Evolutionary conservation across 192 early-diverging fungal species (phyloP).

Genomic region (Backusella tarrabulga): DNA sequence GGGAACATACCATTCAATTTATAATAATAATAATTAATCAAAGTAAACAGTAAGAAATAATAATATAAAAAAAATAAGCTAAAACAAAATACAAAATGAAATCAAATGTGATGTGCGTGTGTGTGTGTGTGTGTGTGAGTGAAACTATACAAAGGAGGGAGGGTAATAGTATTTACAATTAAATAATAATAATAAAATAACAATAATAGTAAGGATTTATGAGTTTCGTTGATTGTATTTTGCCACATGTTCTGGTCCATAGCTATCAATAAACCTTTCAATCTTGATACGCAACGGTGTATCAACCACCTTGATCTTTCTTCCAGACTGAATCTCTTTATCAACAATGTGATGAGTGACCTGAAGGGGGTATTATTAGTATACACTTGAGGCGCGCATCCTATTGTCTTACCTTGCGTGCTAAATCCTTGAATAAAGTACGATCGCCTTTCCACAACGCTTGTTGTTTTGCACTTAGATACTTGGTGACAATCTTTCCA

Average conservation of each 20-base stretch:
- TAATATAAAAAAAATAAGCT: neutral
- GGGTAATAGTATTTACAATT: neutral
- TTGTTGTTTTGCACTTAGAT: slow-evolving; percentile 48
- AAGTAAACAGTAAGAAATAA: neutral
- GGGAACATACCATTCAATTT: neutral
- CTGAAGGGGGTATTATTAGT: slow-evolving; percentile 14
- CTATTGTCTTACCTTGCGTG: slow-evolving; percentile 40
- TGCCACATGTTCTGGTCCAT: slow-evolving; percentile 26
- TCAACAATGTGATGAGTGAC: slow-evolving; percentile 54
- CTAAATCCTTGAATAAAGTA: slow-evolving; percentile 48
- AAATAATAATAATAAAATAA: neutral
- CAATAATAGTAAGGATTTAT: neutral
- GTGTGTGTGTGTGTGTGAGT: neutral
- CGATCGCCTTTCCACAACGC: slow-evolving; percentile 43
- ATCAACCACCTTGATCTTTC: slow-evolving; percentile 41
- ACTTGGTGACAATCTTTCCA: slow-evolving; percentile 26
- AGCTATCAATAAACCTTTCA: slow-evolving; percentile 41
- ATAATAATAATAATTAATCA: neutral
- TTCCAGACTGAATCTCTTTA: slow-evolving; percentile 41
- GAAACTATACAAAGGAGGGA: neutral
- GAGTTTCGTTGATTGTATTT: slow-evolving; percentile 13
- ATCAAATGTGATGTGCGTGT: neutral
- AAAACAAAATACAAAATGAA: neutral
- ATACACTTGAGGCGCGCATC: neutral
- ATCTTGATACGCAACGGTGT: slow-evolving; percentile 45